Evolutionary conservation across 148 eudicot genomes (phyloP).

Genomic region (Silene conica): DNA sequence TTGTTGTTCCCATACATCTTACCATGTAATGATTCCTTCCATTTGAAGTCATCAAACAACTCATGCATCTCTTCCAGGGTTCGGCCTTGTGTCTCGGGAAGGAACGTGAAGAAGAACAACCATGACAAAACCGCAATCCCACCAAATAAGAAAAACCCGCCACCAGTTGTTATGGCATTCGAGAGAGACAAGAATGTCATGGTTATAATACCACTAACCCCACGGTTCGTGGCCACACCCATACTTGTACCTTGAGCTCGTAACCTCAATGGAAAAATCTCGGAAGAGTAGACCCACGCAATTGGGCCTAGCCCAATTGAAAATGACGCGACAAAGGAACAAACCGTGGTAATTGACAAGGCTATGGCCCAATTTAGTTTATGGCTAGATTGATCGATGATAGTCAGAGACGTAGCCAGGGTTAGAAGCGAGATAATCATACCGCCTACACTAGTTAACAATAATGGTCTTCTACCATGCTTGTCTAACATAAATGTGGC

Average conservation of each 20-base stretch:
- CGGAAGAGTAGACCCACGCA: constrained; percentile 77
- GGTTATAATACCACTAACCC: constrained; percentile 55
- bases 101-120: constrained; percentile 53
- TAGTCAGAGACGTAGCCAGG: constrained; percentile 43
- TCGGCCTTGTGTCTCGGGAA: constrained; percentile 81
- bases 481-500: constrained; percentile 47
- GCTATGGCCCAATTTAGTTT: constrained; percentile 54
- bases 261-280: constrained; percentile 62
- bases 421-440: constrained; percentile 32
- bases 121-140: constrained; percentile 52
- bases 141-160: constrained; percentile 62
- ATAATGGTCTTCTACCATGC: constrained; percentile 56
- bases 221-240: constrained; percentile 75
- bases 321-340: constrained; percentile 46
- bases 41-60: constrained; percentile 15
- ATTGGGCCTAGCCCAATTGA: constrained; percentile 63
- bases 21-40: constrained; percentile 13
- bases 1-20: not conserved
- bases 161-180: constrained; percentile 69
- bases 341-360: constrained; percentile 38
- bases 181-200: constrained; percentile 64
- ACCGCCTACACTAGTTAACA: constrained; percentile 46
- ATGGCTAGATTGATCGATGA: constrained; percentile 6
- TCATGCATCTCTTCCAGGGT: constrained; percentile 60
- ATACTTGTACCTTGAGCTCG: constrained; percentile 64